Base-by-base conservation (phyloP, 208 protist genomes). In the Trypanosomatidae sp. region DNA sequence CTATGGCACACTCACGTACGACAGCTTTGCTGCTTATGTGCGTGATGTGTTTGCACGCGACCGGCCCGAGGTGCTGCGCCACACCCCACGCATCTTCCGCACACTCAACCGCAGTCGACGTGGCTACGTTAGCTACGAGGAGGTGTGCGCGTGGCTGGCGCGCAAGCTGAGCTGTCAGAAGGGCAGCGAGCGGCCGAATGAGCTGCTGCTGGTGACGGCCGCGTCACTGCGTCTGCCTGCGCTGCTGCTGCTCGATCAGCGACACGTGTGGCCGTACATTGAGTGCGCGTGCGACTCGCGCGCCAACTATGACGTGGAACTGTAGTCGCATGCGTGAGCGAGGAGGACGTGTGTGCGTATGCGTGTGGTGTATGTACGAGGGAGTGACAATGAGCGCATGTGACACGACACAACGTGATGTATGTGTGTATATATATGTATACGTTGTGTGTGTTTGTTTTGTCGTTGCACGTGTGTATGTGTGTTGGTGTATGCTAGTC, bases 71-170 rank as follows among this genome's bases (percentile, higher is more conserved):
- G 66, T 85, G 28, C 39, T 75, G 18, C 71, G 78, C 1, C 75
- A 88, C 60, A 62, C 69, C 3, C 69, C 78, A 25, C 74, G 83
- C 21, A 77, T 82, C 26, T 92, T 92, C 45, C 78, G 83, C 28
- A 73, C 58, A 43, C 51, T 92, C 15, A 84, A 92, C 72, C 66
- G 66, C 37, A 74, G 65, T 7, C 71, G 78, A 0, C 65, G 65
- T 7, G 83, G 78, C 15, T 68, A 66, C 45, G 82, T 92, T 48
- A 79, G 61, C 13, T 88, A 78, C 48, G 83, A 92, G 51, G 83
- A 92, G 56, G 50, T 92, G 13, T 92, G 83, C 43, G 52, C 66
- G 5, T 92, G 79, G 78, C 60, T 92, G 53, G 83, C 77, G 10
- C 71, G 76, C 7, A 86, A 87, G 56, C 61, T 92, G 6, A 87